Evolutionary conservation across 345 rosid species (phyloP).

Genomic region (Linum tenue): DNA sequence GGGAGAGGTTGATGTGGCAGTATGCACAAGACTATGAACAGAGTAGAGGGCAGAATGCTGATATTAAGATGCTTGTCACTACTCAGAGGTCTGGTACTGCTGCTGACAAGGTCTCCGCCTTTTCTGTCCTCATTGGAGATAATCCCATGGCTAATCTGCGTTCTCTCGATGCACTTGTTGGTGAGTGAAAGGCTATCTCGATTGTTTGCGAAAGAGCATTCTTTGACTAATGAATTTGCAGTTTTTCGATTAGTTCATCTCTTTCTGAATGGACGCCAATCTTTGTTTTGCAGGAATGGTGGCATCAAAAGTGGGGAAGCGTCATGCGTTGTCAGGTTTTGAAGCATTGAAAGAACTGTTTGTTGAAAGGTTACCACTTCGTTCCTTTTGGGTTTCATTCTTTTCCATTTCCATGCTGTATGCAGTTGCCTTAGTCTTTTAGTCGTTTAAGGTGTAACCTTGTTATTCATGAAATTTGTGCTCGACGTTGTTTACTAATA

Average conservation of each 20-base stretch:
- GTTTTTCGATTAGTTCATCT: neutral
- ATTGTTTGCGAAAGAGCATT: neutral
- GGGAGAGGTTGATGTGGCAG: slow-evolving; percentile 81
- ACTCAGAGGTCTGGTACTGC: slow-evolving; percentile 93
- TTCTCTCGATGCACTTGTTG: slow-evolving; percentile 84
- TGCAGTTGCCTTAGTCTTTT: neutral
- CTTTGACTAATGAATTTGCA: neutral
- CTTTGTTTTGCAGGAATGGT: slow-evolving; percentile 60
- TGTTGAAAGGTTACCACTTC: slow-evolving; percentile 41
- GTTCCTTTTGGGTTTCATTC: neutral
- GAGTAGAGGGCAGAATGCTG: slow-evolving; percentile 63
- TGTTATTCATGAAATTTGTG: neutral
- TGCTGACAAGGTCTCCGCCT: slow-evolving; percentile 84
- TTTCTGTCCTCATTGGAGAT: slow-evolving; percentile 78
- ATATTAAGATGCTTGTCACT: slow-evolving; percentile 71
- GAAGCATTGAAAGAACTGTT: slow-evolving; percentile 81
- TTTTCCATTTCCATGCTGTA: neutral
- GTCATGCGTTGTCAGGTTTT: slow-evolving; percentile 81
- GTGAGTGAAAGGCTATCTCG: slow-evolving; percentile 23
- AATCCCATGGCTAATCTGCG: slow-evolving; percentile 83
- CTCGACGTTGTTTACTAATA: neutral
- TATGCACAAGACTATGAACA: slow-evolving; percentile 53
- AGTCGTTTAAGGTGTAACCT: neutral
- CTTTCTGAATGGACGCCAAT: neutral
- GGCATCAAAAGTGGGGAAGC: slow-evolving; percentile 85